Conservation (phyloP, 1,284 basidiomycete species). For the Lentinula novae-zelandiae region DNA sequence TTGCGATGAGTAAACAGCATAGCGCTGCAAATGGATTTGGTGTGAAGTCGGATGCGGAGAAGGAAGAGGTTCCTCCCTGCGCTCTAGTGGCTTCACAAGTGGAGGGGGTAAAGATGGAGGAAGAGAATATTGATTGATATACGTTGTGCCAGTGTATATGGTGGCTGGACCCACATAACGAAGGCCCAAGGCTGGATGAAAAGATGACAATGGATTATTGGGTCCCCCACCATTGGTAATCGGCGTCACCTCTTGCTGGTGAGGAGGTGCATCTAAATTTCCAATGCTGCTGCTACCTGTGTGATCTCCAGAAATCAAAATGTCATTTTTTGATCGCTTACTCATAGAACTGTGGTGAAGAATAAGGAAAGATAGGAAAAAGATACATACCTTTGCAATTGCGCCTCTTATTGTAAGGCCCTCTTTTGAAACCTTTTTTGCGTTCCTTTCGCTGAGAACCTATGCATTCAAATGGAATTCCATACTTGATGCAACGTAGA, state of each 20-base stretch:
- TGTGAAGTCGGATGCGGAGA: not conserved
- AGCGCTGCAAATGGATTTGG: not conserved
- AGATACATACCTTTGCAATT: slow-evolving; percentile 70
- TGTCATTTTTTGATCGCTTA: not conserved
- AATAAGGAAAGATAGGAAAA: slow-evolving; percentile 15
- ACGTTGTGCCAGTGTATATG: not conserved
- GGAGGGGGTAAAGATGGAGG: not conserved
- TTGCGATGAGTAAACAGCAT: not conserved
- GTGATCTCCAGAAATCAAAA: slow-evolving; percentile 39
- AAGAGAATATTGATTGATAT: not conserved
- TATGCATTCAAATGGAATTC: slow-evolving; percentile 68
- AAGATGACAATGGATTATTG: not conserved
- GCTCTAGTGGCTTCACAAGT: not conserved
- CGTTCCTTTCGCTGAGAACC: slow-evolving; percentile 83
- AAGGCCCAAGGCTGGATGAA: not conserved
- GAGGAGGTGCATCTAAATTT: slow-evolving; percentile 37
- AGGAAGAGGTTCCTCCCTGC: not conserved
- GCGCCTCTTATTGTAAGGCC: slow-evolving; percentile 86
- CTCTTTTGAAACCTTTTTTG: slow-evolving; percentile 82
- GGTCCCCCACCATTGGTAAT: not conserved
- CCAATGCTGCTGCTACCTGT: slow-evolving; percentile 42
- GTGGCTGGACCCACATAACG: not conserved
- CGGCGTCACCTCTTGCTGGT: not conserved
- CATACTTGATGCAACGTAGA: slow-evolving; percentile 83
- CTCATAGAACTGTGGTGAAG: slow-evolving; percentile 23